Percentiles rank a stretch among this genome's conserved stretches.
Evolutionary conservation across 2,329 filamentous ascomycete genomes (phyloP).

Genomic region (Metarhizium anisopliae): DNA sequence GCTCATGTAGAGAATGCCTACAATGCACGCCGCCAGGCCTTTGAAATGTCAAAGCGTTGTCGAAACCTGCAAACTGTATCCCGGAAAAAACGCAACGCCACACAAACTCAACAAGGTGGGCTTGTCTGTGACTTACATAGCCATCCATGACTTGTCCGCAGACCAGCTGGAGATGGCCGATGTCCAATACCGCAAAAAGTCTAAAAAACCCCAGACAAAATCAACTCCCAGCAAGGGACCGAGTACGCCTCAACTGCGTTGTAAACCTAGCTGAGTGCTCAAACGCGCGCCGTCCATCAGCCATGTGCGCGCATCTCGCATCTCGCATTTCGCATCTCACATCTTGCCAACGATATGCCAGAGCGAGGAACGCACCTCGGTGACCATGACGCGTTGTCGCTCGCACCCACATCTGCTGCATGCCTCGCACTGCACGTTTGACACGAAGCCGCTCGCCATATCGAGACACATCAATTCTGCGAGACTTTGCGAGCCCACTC

Average conservation of each 20-base stretch:
- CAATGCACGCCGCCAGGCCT: no score
- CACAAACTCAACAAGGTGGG: neutral
- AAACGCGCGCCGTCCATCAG: neutral
- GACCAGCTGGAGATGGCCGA: no score
- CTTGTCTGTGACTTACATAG: no score
- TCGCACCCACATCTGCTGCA: neutral
- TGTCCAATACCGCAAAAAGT: neutral
- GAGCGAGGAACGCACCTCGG: no score
- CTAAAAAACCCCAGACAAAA: no score
- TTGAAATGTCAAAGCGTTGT: neutral
- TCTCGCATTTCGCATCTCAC: neutral
- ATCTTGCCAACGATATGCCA: neutral
- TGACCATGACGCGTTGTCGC: neutral
- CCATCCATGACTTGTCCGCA: neutral
- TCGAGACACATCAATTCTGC: neutral
- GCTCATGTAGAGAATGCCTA: no score
- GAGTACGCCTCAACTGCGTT: no score
- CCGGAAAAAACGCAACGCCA: neutral
- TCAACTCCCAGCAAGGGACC: no score
- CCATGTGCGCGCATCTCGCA: neutral
- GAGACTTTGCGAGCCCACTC: neutral
- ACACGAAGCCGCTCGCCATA: neutral
- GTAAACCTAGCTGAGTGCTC: neutral
- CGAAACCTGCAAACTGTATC: no score
- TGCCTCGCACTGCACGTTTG: neutral